Percentiles rank a stretch among this genome's conserved stretches.
Conservation (phyloP, 179 eudicot genomes). For the Silene vulgaris region DNA sequence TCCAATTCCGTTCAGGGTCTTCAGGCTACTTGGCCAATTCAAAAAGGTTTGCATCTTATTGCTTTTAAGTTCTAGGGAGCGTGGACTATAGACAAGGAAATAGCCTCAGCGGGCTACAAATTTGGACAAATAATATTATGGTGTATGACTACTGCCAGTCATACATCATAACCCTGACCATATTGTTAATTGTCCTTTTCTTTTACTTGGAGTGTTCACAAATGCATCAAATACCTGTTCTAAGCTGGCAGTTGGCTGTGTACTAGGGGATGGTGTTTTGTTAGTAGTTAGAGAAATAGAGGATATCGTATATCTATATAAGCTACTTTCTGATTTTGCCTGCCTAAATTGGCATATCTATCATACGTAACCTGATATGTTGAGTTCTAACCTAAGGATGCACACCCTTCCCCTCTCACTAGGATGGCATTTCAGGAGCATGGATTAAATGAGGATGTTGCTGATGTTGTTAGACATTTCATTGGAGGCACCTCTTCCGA, state of each 20-base stretch:
- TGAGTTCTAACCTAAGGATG: conserved; percentile 10
- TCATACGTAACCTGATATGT: neutral
- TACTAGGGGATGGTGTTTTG: neutral
- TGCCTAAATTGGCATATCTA: neutral
- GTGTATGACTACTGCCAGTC: neutral
- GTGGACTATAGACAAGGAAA: neutral
- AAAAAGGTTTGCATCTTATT: neutral
- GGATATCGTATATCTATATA: conserved; percentile 4
- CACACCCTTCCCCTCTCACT: neutral
- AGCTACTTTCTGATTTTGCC: conserved; percentile 1
- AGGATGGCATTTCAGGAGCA: conserved; percentile 75
- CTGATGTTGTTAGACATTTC: conserved; percentile 48
- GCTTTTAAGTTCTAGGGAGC: neutral
- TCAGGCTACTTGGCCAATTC: neutral
- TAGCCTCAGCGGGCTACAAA: neutral
- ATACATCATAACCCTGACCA: neutral
- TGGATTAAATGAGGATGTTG: conserved; percentile 58
- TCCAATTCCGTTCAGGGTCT: neutral
- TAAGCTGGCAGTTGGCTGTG: conserved; percentile 14
- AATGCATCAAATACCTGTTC: conserved; percentile 2
- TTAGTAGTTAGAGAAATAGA: conserved; percentile 11
- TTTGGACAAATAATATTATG: conserved; percentile 7
- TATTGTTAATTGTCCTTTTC: neutral
- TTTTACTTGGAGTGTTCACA: conserved; percentile 6
- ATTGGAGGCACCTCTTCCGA: conserved; percentile 62